These are phyloP conservation scores for Nakaseomyces uthaithaninus DNA, from an alignment of 1,139 yeast species.

Conservation along the genomic window DNA sequence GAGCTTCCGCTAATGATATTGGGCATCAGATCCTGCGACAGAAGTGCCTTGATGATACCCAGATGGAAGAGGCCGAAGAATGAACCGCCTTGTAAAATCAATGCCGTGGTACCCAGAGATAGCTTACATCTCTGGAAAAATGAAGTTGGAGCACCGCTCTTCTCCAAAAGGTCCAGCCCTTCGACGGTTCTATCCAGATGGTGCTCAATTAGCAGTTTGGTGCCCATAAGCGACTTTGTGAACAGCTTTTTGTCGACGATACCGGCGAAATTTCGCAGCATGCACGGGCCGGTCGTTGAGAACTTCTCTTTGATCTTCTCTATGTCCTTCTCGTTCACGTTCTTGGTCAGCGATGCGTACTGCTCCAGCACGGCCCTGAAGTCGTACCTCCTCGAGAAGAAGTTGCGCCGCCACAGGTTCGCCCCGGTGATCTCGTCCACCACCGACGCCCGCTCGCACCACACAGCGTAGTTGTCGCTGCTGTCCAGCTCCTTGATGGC, in stretches of 20 bases:
- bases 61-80: constrained; percentile 87
- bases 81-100: constrained; percentile 89
- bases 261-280: constrained; percentile 85
- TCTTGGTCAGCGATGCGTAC: constrained; percentile 51
- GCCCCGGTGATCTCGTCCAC: constrained; percentile 62
- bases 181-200: constrained; percentile 68
- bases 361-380: constrained; percentile 74
- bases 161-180: constrained; percentile 50
- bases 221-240: constrained; percentile 77
- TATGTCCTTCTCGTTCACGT: constrained; percentile 53
- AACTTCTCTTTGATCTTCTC: constrained; percentile 57
- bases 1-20: constrained; percentile 88
- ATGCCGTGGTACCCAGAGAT: constrained; percentile 83
- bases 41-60: constrained; percentile 80
- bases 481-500: constrained; percentile 27
- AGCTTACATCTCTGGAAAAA: constrained; percentile 88
- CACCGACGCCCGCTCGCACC: constrained; percentile 51
- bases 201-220: constrained; percentile 80
- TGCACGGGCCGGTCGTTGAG: constrained; percentile 56
- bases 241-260: constrained; percentile 73
- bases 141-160: constrained; percentile 52
- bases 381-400: constrained; percentile 75
- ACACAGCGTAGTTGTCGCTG: constrained; percentile 46
- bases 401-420: constrained; percentile 80
- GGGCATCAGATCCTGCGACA: constrained; percentile 68